A percentile compares a stretch with the other conserved stretches of the same genome.
These are phyloP conservation scores for sorghum (Sorghum bicolor) DNA, from an alignment of 176 grass and related monocot genomes.

Conservation along the genomic window DNA sequence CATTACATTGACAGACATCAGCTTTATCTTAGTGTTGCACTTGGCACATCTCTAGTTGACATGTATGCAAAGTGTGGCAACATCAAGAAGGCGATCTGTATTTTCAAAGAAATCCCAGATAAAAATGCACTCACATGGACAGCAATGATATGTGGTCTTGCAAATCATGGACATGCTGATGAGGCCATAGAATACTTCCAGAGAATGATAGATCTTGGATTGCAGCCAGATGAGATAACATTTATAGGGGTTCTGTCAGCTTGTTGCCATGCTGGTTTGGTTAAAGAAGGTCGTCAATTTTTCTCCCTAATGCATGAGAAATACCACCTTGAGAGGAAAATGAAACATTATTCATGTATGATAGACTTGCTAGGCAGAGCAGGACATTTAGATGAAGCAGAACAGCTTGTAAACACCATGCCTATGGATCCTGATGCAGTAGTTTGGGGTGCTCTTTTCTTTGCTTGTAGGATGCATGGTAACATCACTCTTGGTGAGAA, in stretches of 20 bases:
- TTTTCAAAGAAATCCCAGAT: constrained; percentile 57
- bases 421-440: constrained; percentile 63
- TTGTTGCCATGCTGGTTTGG: constrained; percentile 75
- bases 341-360: constrained; percentile 90
- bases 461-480: constrained; percentile 74
- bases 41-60: constrained; percentile 74
- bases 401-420: constrained; percentile 71
- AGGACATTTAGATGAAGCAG: constrained; percentile 59
- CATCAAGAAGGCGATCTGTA: constrained; percentile 46
- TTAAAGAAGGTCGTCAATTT: constrained; percentile 45
- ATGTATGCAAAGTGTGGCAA: constrained; percentile 89
- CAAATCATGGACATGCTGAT: constrained; percentile 53
- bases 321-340: constrained; percentile 55
- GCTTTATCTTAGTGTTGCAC: constrained; percentile 43
- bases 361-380: constrained; percentile 81
- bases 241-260: constrained; percentile 74
- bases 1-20: constrained; percentile 44
- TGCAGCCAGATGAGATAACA: constrained; percentile 66
- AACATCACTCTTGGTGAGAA: constrained; percentile 63
- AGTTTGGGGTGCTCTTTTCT: constrained; percentile 76
- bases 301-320: constrained; percentile 56
- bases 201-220: constrained; percentile 52
- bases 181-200: constrained; percentile 63
- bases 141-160: constrained; percentile 63
- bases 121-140: constrained; percentile 75